phyloP scores from a whole-genome alignment of 2,329 filamentous ascomycete genomes.

The Fulvia fulva region DNA sequence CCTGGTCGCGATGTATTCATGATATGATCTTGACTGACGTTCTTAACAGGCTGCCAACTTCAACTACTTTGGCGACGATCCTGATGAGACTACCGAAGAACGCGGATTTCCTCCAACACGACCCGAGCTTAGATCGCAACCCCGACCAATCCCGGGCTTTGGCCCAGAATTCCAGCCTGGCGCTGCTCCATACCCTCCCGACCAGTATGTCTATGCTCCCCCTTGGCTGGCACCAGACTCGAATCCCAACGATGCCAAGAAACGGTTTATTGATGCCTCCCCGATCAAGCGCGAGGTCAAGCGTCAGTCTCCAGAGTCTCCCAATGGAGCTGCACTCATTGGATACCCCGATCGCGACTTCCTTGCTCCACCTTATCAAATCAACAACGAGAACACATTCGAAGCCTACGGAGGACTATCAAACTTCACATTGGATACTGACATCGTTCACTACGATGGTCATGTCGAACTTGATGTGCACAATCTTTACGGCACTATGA shows the following conservation, averaged over 20 bases:
- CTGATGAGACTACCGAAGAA: conserved; percentile 34
- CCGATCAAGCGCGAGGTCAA: conserved; percentile 1
- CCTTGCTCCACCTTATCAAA: conserved; percentile 61
- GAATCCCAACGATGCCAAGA: conserved; percentile 20
- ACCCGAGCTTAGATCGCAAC: conserved; percentile 56
- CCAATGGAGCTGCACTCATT: conserved; percentile 11
- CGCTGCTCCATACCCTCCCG: conserved; percentile 18
- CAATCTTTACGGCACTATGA: conserved; percentile 72
- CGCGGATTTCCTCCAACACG: conserved; percentile 56
- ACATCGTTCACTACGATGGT: conserved; percentile 65
- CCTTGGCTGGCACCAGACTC: conserved; percentile 37
- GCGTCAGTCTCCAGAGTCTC: conserved; percentile 13
- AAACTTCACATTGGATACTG: conserved; percentile 56
- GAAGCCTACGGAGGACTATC: conserved; percentile 41
- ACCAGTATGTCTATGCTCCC: conserved; percentile 27
- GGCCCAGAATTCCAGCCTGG: conserved; percentile 61
- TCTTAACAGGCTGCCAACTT: conserved; percentile 40
- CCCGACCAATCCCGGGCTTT: conserved; percentile 65
- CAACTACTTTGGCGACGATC: conserved; percentile 37
- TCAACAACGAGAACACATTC: conserved; percentile 50
- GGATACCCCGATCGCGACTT: conserved; percentile 44
- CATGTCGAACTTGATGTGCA: conserved; percentile 69
- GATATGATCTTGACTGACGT: no score
- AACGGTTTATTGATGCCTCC: conserved; percentile 2
- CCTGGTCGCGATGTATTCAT: no score